Conservation (phyloP, 1,139 yeast genomes). For the Yamadazyma triangularis region DNA sequence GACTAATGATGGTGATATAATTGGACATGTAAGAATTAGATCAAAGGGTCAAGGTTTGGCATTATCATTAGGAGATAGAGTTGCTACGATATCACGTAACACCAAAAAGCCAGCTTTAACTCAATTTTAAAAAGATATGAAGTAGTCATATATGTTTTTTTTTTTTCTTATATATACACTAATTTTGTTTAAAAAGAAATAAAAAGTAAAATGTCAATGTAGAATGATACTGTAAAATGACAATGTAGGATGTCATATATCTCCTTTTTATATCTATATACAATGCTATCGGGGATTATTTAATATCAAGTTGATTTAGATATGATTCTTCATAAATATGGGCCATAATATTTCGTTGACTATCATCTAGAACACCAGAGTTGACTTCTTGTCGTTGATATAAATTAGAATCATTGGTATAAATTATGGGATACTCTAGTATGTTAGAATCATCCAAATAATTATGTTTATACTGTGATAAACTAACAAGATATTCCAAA, state of each 20-base stretch:
- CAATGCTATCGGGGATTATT: constrained; percentile 1
- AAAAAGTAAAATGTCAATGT: neutral
- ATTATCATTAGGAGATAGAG: constrained; percentile 88
- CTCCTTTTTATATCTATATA: neutral
- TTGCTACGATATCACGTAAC: constrained; percentile 71
- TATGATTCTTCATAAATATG: constrained; percentile 12
- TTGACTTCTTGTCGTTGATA: constrained; percentile 19
- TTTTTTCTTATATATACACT: too few species aligned
- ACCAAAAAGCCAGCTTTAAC: constrained; percentile 23
- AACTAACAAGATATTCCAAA: constrained; percentile 9
- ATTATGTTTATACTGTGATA: constrained; percentile 4
- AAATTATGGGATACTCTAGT: constrained; percentile 17
- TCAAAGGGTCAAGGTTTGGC: constrained; percentile 98
- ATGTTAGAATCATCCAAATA: constrained; percentile 15
- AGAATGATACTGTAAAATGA: too few species aligned
- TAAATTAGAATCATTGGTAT: constrained; percentile 24
- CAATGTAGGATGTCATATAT: too few species aligned
- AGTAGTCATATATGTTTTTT: neutral
- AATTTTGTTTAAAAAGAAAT: neutral
- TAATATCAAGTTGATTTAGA: constrained; percentile 4
- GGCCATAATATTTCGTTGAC: constrained; percentile 12
- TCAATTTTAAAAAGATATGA: constrained; percentile 13
- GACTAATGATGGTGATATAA: constrained; percentile 67
- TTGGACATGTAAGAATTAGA: constrained; percentile 95
- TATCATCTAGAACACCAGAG: constrained; percentile 10